A percentile compares a stretch with the other conserved stretches of the same genome.
Evolutionary conservation across 768 basidiomycete species (phyloP).

Genomic region (Heimioporus sp.): DNA sequence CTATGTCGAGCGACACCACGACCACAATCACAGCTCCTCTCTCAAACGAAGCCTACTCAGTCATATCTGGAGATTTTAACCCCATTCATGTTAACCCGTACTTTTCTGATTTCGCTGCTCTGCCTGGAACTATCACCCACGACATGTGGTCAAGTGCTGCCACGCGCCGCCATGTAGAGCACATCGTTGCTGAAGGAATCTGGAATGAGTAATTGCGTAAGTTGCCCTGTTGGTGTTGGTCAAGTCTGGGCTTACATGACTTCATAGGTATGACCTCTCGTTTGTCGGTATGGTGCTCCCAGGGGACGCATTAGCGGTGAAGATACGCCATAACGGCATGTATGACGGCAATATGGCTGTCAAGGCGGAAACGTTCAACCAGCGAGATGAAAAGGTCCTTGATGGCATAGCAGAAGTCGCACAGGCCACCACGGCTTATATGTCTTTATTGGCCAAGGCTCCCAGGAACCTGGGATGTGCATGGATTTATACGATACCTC

Average conservation of each 20-base stretch:
- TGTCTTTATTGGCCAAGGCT: conserved; percentile 98
- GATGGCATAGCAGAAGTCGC: conserved; percentile 91
- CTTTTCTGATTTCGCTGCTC: conserved; percentile 89
- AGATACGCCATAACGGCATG: conserved; percentile 89
- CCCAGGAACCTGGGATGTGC: conserved; percentile 98
- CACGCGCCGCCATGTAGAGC: conserved; percentile 89
- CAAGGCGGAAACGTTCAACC: conserved; percentile 82
- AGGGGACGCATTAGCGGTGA: conserved; percentile 81
- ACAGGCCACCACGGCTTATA: conserved; percentile 91
- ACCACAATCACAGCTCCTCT: conserved; percentile 79
- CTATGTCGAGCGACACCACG: conserved; percentile 63
- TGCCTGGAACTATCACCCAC: conserved; percentile 97
- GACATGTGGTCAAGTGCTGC: conserved; percentile 97
- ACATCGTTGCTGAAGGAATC: conserved; percentile 90
- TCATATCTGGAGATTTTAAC: conserved; percentile 96
- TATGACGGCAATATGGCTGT: conserved; percentile 91
- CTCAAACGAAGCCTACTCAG: conserved; percentile 94
- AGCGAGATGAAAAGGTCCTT: conserved; percentile 86
- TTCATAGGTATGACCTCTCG: conserved; percentile 78
- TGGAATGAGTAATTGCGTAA: conserved; percentile 85
- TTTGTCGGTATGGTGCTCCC: conserved; percentile 98
- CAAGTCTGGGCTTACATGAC: conserved; percentile 2
- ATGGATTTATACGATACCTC: conserved; percentile 96
- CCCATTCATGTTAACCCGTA: conserved; percentile 99
- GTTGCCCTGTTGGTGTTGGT: conserved; percentile 30